Percentiles rank a stretch among this genome's conserved stretches.
phyloP scores from a whole-genome alignment of 305 asterid species.

The Rubia peregrina region DNA sequence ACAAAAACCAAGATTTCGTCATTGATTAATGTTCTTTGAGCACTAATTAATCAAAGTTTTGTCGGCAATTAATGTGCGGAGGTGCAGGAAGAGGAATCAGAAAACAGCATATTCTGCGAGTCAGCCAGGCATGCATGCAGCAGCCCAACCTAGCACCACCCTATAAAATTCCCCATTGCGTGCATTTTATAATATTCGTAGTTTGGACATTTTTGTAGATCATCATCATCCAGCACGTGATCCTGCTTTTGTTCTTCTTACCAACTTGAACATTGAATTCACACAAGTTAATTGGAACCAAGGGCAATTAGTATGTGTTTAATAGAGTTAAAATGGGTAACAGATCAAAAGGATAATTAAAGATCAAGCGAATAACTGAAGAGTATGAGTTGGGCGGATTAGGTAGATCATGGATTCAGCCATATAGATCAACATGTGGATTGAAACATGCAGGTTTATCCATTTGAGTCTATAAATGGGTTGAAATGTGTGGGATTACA shows the following conservation, averaged over 20 bases:
- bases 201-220: background rate
- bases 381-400: too few relatives aligned
- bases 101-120: background rate
- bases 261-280: background rate
- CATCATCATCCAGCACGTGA: background rate
- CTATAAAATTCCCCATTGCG: background rate
- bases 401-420: too few relatives aligned
- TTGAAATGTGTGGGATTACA: too few relatives aligned
- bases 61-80: background rate
- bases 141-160: background rate
- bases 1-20: too few relatives aligned
- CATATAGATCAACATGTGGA: too few relatives aligned
- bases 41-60: background rate
- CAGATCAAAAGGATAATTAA: too few relatives aligned
- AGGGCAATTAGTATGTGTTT: too few relatives aligned
- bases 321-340: too few relatives aligned
- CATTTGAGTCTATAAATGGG: too few relatives aligned
- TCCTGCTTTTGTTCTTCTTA: background rate
- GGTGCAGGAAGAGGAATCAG: background rate
- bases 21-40: background rate
- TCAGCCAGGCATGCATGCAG: conserved; percentile 14
- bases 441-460: too few relatives aligned
- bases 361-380: too few relatives aligned
- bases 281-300: too few relatives aligned
- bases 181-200: background rate